phyloP scores from a whole-genome alignment of 1,284 basidiomycete genomes.

The Gomphus sp. region DNA sequence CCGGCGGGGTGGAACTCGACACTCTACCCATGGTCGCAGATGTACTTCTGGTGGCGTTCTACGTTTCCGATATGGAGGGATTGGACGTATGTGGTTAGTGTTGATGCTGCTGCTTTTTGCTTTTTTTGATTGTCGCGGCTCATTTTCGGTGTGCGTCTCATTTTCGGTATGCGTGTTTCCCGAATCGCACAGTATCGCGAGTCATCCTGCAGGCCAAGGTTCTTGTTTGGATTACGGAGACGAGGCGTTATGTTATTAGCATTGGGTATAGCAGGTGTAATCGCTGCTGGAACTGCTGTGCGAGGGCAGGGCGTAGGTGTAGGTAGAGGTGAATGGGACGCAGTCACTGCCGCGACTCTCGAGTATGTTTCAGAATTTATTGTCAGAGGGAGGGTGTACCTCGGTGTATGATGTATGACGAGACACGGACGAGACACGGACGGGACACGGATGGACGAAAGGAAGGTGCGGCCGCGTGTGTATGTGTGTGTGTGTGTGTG shows the following conservation, averaged over 20 bases:
- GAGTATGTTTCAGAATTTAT: neutral
- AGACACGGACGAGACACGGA: too few relatives aligned
- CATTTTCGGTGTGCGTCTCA: too few relatives aligned
- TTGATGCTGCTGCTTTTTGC: too few relatives aligned
- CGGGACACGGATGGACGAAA: neutral
- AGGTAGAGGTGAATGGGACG: too few relatives aligned
- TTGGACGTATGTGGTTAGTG: constrained; percentile 5
- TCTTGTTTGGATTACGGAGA: too few relatives aligned
- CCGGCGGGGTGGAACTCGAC: constrained; percentile 6
- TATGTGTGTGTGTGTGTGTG: too few relatives aligned
- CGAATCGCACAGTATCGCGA: neutral
- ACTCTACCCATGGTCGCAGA: constrained; percentile 10
- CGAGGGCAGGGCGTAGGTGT: neutral
- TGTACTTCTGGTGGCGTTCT: constrained; percentile 8
- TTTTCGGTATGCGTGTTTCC: neutral
- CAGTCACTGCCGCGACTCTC: too few relatives aligned
- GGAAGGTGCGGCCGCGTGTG: too few relatives aligned
- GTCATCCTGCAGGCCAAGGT: neutral
- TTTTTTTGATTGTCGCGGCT: too few relatives aligned
- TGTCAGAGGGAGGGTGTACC: neutral
- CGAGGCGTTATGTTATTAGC: neutral
- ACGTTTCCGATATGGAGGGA: neutral
- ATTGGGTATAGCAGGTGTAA: neutral
- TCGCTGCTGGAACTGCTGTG: neutral
- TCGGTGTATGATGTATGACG: neutral